These are phyloP conservation scores for Toxicodendron radicans DNA, from an alignment of 345 rosid genomes.

Conservation along the genomic window DNA sequence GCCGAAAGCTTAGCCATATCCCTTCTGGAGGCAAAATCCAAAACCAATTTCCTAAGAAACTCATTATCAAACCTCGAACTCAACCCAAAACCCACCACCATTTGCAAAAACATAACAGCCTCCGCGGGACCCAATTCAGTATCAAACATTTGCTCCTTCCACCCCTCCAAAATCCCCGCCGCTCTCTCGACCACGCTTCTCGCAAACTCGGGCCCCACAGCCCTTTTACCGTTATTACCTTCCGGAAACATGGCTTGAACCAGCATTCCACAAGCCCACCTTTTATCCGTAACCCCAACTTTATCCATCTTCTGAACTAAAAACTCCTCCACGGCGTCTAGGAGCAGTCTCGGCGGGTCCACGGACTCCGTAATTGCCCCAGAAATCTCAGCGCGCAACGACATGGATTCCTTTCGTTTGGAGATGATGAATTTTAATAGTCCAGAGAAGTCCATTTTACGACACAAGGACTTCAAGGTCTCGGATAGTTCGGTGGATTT, in stretches of 20 bases:
- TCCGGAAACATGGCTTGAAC: slow-evolving; percentile 52
- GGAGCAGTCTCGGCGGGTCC: slow-evolving; percentile 47
- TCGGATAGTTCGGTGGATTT: slow-evolving; percentile 24
- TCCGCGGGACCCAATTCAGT: slow-evolving; percentile 45
- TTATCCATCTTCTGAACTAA: slow-evolving; percentile 33
- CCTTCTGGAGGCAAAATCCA: slow-evolving; percentile 48
- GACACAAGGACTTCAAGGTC: slow-evolving; percentile 31
- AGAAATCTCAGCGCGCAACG: slow-evolving; percentile 45
- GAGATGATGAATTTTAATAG: slow-evolving; percentile 38
- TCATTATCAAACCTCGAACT: slow-evolving; percentile 40
- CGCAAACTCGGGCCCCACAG: slow-evolving; percentile 31
- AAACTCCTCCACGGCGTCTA: slow-evolving; percentile 59
- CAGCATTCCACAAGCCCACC: slow-evolving; percentile 60
- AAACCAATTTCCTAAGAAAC: slow-evolving; percentile 48
- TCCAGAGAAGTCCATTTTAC: slow-evolving; percentile 47
- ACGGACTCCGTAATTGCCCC: slow-evolving; percentile 44
- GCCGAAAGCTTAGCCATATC: slow-evolving; percentile 57
- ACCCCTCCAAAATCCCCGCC: slow-evolving; percentile 31
- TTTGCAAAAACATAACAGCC: slow-evolving; percentile 57
- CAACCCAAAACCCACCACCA: slow-evolving; percentile 52
- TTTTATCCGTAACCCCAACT: slow-evolving; percentile 51
- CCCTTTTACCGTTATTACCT: slow-evolving; percentile 13
- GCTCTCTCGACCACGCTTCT: slow-evolving; percentile 42
- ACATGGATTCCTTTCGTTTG: slow-evolving; percentile 49
- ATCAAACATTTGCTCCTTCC: slow-evolving; percentile 37